Conservation (phyloP, 192 early-diverging fungal species). For the Coemansia guatemalensis region DNA sequence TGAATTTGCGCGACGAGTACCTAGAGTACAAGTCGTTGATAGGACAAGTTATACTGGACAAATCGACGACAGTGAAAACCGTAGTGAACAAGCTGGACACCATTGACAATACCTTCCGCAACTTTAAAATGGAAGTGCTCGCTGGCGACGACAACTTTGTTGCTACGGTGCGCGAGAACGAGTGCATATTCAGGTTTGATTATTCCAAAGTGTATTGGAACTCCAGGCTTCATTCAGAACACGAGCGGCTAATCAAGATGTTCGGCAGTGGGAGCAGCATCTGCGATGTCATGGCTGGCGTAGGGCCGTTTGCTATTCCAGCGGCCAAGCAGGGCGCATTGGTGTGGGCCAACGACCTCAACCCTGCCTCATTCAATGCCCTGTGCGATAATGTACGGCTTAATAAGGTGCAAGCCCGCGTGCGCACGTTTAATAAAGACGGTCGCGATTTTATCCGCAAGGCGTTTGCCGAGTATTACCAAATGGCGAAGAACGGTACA, state of each 20-base stretch:
- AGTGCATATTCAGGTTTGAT: constrained; percentile 89
- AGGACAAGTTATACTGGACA: constrained; percentile 95
- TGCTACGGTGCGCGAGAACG: constrained; percentile 86
- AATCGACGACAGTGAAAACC: constrained; percentile 81
- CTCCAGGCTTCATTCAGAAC: constrained; percentile 92
- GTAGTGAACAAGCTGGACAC: constrained; percentile 97
- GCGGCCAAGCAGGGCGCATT: constrained; percentile 77
- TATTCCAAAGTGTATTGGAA: constrained; percentile 99
- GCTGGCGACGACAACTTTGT: constrained; percentile 87
- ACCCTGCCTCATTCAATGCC: constrained; percentile 83
- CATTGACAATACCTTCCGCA: constrained; percentile 95
- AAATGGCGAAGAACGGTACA: constrained; percentile 3
- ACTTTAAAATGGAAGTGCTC: constrained; percentile 96
- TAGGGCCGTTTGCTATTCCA: constrained; percentile 95
- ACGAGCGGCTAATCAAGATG: constrained; percentile 80
- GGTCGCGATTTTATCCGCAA: constrained; percentile 86
- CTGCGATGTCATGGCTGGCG: constrained; percentile 97
- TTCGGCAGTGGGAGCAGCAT: constrained; percentile 73
- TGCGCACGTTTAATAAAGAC: constrained; percentile 83
- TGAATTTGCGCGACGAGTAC: constrained; percentile 92
- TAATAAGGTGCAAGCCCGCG: constrained; percentile 80
- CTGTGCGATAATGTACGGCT: constrained; percentile 75
- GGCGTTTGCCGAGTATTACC: constrained; percentile 66
- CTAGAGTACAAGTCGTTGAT: constrained; percentile 89
- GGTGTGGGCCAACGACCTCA: constrained; percentile 98